Evolutionary conservation across 371 early-diverging fungal species (phyloP).

Genomic region (Neoconidiobolus thromboides): DNA sequence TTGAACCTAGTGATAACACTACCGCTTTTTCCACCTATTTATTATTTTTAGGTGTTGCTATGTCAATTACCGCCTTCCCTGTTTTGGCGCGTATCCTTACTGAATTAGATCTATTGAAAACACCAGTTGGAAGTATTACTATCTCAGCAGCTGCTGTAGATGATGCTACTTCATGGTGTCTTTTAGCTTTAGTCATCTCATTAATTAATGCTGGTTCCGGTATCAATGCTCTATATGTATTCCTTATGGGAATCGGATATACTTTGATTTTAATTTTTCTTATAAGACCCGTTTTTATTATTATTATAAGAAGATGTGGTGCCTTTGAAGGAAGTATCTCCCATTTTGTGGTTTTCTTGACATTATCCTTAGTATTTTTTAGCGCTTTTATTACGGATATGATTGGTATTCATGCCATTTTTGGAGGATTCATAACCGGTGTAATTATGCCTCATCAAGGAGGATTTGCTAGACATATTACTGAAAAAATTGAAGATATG

Average conservation of each 20-base stretch:
- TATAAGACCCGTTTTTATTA: slow-evolving; percentile 28
- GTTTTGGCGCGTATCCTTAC: slow-evolving; percentile 83
- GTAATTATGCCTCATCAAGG: slow-evolving; percentile 70
- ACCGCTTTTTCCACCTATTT: slow-evolving; percentile 40
- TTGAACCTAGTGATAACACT: slow-evolving; percentile 12
- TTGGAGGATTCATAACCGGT: slow-evolving; percentile 83
- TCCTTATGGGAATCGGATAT: slow-evolving; percentile 38
- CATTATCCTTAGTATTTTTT: slow-evolving; percentile 31
- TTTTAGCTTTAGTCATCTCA: slow-evolving; percentile 61
- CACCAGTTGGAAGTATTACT: slow-evolving; percentile 57
- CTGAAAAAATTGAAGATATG: slow-evolving; percentile 83
- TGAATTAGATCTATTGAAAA: slow-evolving; percentile 58
- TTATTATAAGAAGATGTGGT: slow-evolving; percentile 22
- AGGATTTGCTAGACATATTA: slow-evolving; percentile 66
- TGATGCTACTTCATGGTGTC: slow-evolving; percentile 72
- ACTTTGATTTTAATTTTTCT: slow-evolving; percentile 30
- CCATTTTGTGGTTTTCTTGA: slow-evolving; percentile 40
- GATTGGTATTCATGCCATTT: slow-evolving; percentile 79
- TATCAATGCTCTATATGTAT: slow-evolving; percentile 46
- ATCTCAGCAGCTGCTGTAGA: slow-evolving; percentile 74
- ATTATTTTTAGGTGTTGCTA: slow-evolving; percentile 67
- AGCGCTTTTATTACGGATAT: slow-evolving; percentile 67
- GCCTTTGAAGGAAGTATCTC: slow-evolving; percentile 34
- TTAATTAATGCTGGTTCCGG: slow-evolving; percentile 41
- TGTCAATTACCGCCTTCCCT: slow-evolving; percentile 85